Evolutionary conservation across 1,284 basidiomycete genomes (phyloP).

Genomic region (Marasmius sp.): DNA sequence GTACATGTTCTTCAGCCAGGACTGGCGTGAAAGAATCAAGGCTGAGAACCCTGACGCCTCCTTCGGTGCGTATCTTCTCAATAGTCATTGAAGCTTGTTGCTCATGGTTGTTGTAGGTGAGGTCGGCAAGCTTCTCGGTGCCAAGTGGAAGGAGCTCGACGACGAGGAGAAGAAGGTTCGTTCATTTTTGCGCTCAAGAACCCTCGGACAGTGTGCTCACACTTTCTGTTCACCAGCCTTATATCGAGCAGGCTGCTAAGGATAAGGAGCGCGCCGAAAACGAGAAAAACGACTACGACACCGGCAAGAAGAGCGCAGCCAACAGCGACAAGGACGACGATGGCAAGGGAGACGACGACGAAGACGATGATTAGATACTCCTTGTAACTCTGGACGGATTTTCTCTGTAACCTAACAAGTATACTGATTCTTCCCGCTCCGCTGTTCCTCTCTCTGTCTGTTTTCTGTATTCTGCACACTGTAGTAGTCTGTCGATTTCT

Average conservation of each 20-base stretch:
- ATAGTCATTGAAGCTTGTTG: constrained; percentile 9
- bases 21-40: constrained; percentile 95
- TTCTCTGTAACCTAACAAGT: background rate
- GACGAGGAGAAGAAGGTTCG: constrained; percentile 83
- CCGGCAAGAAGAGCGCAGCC: constrained; percentile 52
- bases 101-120: constrained; percentile 50
- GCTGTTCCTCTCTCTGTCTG: background rate
- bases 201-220: background rate
- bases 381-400: background rate
- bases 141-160: constrained; percentile 88
- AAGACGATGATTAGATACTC: background rate
- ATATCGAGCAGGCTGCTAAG: constrained; percentile 80
- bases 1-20: constrained; percentile 99
- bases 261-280: constrained; percentile 86
- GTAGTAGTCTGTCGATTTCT: background rate
- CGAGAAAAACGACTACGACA: constrained; percentile 76
- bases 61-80: constrained; percentile 64
- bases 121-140: constrained; percentile 84
- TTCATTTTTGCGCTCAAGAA: constrained; percentile 4
- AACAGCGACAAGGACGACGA: constrained; percentile 50
- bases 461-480: background rate
- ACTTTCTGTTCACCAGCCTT: constrained; percentile 65
- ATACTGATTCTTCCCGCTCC: background rate
- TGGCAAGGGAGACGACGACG: constrained; percentile 1
- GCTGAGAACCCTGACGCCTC: constrained; percentile 91